Base-by-base conservation (phyloP, 768 basidiomycete species). In the Botryobasidium botryosum region DNA sequence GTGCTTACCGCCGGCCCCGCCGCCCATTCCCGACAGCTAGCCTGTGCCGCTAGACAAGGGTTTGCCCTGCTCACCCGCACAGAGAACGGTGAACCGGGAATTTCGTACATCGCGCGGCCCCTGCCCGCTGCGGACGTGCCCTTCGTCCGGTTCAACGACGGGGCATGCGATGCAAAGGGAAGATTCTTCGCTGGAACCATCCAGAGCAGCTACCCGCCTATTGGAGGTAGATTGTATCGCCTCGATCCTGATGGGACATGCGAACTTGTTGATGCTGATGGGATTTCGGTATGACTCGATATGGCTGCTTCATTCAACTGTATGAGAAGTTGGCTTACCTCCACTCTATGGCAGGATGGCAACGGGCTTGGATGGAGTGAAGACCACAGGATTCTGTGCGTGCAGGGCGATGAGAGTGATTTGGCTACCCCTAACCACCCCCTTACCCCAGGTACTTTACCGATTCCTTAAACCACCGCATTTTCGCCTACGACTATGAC, bases 141-240 rank as follows among this genome's bases (percentile, higher is more conserved):
- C 2, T 61, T 69, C 50, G 71, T 68, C 24, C 68, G 78, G 35
- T 77, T 80, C 61, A 79, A 81, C 59, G 78, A 79, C 52, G 79
- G 77, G 28, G 76, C 66, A 2, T 80, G 79, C 54, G 77, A 79
- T 53, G 66, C 48, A 10, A 45, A 37, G 37, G 78, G 78, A 5
- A 68, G 75, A 33, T 79, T 73, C 56, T 71, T 79, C 52, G 73
- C 75, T 20, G 78, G 77, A n/a, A 74, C 77, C 0, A 56, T 79
- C 40, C 44, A 61, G 51, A 72, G 69, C 43, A 60, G 65, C 52
- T 64, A 68, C 40, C 37, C 64, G 64, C 40, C 61, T 57, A 20
- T 63, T 77, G 39, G 71, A 3, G 77, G 77, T 7, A 64, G 67
- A 50, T 59, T 80, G 28, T 79, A 70, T 56, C 64, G 64, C 57